These are phyloP conservation scores for Theobroma grandiflorum DNA, from an alignment of 441 rosid species.

Conservation along the genomic window DNA sequence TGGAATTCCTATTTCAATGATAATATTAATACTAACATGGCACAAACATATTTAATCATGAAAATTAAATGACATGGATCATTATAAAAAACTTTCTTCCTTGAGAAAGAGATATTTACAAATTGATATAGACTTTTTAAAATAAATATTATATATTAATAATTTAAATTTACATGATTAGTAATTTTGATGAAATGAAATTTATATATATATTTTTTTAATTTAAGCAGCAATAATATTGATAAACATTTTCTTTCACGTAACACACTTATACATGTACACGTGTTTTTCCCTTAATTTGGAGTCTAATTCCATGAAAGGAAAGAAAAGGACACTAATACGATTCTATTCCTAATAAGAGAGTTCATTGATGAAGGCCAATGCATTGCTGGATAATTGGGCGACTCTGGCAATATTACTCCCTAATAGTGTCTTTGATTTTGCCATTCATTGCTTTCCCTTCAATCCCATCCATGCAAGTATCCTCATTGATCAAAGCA, in stretches of 20 bases:
- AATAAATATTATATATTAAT: too few relatives aligned
- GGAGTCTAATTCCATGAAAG: not conserved
- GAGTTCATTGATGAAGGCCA: slow-evolving; percentile 61
- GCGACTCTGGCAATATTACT: slow-evolving; percentile 47
- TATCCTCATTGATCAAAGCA: slow-evolving; percentile 67
- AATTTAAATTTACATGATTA: not conserved
- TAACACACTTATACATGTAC: not conserved
- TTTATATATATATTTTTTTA: not conserved
- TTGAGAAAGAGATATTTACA: not conserved
- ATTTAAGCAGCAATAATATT: not conserved
- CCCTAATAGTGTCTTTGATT: slow-evolving; percentile 49
- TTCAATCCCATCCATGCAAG: slow-evolving; percentile 69
- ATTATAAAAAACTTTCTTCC: not conserved
- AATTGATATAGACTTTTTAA: not conserved
- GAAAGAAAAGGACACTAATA: not conserved
- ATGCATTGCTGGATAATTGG: slow-evolving; percentile 66
- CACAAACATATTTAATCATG: not conserved
- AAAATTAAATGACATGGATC: not conserved
- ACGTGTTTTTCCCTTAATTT: not conserved
- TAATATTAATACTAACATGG: too few relatives aligned
- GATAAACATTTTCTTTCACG: not conserved
- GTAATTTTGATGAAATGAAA: not conserved
- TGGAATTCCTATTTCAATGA: too few relatives aligned
- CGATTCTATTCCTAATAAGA: not conserved
- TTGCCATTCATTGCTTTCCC: slow-evolving; percentile 30